Evolutionary conservation across 176 grass and related monocot genomes (phyloP).

Genomic region (Musa troglodytarum): DNA sequence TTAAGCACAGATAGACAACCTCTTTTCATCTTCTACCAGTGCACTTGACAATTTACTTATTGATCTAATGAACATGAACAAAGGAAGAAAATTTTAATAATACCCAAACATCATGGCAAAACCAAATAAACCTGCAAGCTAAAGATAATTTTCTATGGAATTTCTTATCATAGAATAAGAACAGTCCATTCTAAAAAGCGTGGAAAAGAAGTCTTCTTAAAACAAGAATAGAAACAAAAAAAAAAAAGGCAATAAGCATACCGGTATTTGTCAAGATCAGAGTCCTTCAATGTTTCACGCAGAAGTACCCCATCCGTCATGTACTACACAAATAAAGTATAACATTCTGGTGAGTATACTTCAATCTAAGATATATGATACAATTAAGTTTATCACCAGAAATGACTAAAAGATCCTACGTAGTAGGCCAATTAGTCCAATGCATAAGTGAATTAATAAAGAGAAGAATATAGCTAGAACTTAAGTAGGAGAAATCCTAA

Average conservation of each 20-base stretch:
- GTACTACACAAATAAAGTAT: constrained; percentile 53
- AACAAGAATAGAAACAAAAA: not conserved
- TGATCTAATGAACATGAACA: too few relatives aligned
- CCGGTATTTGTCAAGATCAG: constrained; percentile 95
- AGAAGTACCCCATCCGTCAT: constrained; percentile 99
- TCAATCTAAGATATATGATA: not conserved
- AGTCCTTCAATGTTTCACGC: constrained; percentile 94
- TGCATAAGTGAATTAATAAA: not conserved
- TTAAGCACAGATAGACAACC: too few relatives aligned
- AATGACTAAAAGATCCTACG: not conserved
- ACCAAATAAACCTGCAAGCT: too few relatives aligned
- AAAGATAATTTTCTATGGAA: too few relatives aligned
- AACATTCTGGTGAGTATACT: not conserved
- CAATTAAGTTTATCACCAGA: not conserved
- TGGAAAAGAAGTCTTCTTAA: not conserved
- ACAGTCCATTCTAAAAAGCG: not conserved
- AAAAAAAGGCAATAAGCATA: constrained; percentile 34
- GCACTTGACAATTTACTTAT: too few relatives aligned
- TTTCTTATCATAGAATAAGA: not conserved
- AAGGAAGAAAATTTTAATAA: too few relatives aligned
- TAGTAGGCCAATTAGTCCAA: not conserved
- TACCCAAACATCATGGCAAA: too few relatives aligned
- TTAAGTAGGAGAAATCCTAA: too few relatives aligned
- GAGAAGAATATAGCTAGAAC: not conserved
- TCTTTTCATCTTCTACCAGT: too few relatives aligned